These are phyloP conservation scores for Rhizopogon sp. DNA, from an alignment of 768 basidiomycete species.

Conservation along the genomic window DNA sequence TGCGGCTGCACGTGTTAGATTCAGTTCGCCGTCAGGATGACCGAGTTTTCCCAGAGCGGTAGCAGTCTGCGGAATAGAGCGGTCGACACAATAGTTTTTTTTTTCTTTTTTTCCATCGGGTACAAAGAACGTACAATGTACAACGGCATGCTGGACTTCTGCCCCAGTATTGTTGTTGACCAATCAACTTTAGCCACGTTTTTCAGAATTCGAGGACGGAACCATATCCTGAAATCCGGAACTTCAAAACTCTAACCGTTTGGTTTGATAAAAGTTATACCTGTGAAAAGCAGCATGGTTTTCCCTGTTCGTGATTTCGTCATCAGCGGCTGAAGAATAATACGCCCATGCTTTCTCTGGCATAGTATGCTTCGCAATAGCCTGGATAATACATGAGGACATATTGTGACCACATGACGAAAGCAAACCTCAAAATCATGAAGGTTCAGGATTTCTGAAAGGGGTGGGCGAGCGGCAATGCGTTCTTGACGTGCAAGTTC, in stretches of 20 bases:
- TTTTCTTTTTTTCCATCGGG: not conserved
- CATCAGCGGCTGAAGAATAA: constrained; percentile 87
- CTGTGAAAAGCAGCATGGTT: constrained; percentile 87
- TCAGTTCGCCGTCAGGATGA: constrained; percentile 88
- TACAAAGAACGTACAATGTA: constrained; percentile 50
- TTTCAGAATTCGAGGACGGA: constrained; percentile 77
- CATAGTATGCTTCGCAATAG: constrained; percentile 76
- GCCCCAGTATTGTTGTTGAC: constrained; percentile 73
- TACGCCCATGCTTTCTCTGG: constrained; percentile 87
- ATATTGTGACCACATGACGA: not conserved
- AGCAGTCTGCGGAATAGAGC: constrained; percentile 39
- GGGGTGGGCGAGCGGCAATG: constrained; percentile 55
- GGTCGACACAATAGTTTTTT: not conserved
- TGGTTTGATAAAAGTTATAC: constrained; percentile 23
- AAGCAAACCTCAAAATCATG: constrained; percentile 81
- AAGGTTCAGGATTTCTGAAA: constrained; percentile 75
- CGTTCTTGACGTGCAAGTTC: constrained; percentile 64
- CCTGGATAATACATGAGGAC: constrained; percentile 31
- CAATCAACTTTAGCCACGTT: constrained; percentile 79
- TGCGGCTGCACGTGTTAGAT: constrained; percentile 77
- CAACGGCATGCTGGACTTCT: constrained; percentile 64
- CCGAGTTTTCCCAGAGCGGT: constrained; percentile 87
- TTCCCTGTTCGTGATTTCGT: constrained; percentile 82
- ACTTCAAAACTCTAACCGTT: not conserved
- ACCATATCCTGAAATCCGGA: constrained; percentile 59